Evolutionary conservation across 768 basidiomycete genomes (phyloP), one percentile per base, ranked within the genome.

Genomic region (Obba rivulosa): DNA sequence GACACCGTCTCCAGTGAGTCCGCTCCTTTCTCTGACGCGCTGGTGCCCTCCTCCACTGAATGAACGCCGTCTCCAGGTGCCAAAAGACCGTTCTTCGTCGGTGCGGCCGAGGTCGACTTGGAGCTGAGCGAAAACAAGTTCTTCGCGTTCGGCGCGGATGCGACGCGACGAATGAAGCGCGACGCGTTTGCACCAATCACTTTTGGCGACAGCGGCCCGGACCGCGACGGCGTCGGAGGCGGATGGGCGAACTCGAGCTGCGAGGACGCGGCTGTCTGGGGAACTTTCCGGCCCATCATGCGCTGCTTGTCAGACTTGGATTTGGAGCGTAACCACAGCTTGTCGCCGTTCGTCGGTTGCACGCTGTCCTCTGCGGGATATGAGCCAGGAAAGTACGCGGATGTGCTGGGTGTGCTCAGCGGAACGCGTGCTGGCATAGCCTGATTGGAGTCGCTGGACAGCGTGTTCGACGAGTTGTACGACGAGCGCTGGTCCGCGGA

Each of bases 121-220:
- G 80, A 74, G 47, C 77, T 69, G 39, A 80, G 69, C 34, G 74
- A 72, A 65, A 98, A 92, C 24, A 99, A 74, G 23, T 85, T 87
- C 64, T 97, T 98, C 28, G 93, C 87, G 62, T 97, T 99, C 2
- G 95, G 95, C 2, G 96, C 94, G 8, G 92, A 96, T 3, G 94
- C 92, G 41, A 98, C 95, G 42, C 95, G 84, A 45, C 95, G 85
- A 24, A 98, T 83, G 70, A 97, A 93, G 31, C 94, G 85, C 41
- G 88, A 80, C 8, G 91, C 87, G 0, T 83, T 81, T 14, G 83
- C 82, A 43, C 82, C 74, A 68, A 90, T 78, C 18, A 78, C 74
- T 59, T 77, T 81, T 24, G 87, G 83, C 7, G 81, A 83, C 35
- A 87, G 69, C 9, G 83, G 79, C 17, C 72, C 77, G 2, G 73